Evolutionary conservation across 2,329 filamentous ascomycete genomes (phyloP).

Genomic region (Gnomoniopsis sp.): DNA sequence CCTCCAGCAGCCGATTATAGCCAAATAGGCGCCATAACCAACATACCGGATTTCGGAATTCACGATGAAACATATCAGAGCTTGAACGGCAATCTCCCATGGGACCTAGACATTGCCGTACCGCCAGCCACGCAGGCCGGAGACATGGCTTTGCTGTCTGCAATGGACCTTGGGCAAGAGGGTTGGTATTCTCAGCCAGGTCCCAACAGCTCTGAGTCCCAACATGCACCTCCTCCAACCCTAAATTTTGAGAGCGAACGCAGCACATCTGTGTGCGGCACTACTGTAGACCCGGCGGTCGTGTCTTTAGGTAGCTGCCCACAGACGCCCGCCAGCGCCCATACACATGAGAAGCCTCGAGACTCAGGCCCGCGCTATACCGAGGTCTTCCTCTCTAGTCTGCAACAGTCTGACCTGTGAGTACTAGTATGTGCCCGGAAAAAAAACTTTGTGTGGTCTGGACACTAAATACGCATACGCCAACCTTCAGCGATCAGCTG

Average conservation of each 20-base stretch:
- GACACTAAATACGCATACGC: neutral
- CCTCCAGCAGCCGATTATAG: neutral
- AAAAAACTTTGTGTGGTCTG: too few relatives aligned
- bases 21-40: neutral
- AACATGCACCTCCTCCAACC: too few relatives aligned
- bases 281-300: too few relatives aligned
- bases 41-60: neutral
- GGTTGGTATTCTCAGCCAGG: neutral
- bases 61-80: neutral
- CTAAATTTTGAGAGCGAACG: too few relatives aligned
- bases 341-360: neutral
- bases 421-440: neutral
- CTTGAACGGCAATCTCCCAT: neutral
- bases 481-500: constrained; percentile 23
- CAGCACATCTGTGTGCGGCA: too few relatives aligned
- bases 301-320: neutral
- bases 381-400: neutral
- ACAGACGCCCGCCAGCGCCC: neutral
- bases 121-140: neutral
- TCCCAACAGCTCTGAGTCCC: too few relatives aligned
- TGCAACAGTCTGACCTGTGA: neutral
- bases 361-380: neutral
- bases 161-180: neutral
- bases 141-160: neutral
- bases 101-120: neutral